Conservation (phyloP, 192 early-diverging fungal species). For the Coemansia sp. region DNA sequence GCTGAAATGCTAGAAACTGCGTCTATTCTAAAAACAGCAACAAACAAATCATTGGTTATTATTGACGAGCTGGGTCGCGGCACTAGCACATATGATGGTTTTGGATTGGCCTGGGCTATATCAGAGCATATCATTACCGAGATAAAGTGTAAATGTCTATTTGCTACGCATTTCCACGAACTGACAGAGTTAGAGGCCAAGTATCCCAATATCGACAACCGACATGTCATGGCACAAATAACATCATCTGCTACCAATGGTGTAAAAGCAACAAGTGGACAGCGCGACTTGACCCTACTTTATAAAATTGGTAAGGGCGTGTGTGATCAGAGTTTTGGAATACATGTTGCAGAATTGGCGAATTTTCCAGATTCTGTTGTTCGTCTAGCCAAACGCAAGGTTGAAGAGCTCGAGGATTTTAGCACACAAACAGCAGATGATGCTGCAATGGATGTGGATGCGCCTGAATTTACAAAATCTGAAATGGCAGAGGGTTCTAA, state of each 20-base stretch:
- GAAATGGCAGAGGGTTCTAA: constrained; percentile 30
- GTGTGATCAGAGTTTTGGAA: constrained; percentile 97
- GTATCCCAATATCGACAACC: constrained; percentile 75
- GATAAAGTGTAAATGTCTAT: constrained; percentile 80
- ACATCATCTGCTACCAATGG: constrained; percentile 26
- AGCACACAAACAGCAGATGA: constrained; percentile 17
- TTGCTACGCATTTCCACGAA: constrained; percentile 99
- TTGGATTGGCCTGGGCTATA: constrained; percentile 97
- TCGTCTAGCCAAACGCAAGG: constrained; percentile 80
- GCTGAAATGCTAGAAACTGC: constrained; percentile 93
- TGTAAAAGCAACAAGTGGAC: constrained; percentile 2
- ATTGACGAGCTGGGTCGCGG: constrained; percentile 96
- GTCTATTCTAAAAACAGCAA: constrained; percentile 85
- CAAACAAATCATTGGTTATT: constrained; percentile 80
- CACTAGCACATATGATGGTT: constrained; percentile 97
- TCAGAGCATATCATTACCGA: constrained; percentile 64
- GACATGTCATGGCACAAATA: constrained; percentile 79
- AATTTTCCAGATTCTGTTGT: constrained; percentile 85
- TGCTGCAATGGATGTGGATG: constrained; percentile 14
- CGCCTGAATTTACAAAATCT: constrained; percentile 31
- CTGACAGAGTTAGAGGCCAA: constrained; percentile 77
- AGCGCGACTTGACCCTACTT: constrained; percentile 77
- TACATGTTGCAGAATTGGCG: constrained; percentile 94
- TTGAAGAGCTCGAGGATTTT: constrained; percentile 83
- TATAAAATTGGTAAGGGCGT: constrained; percentile 81